phyloP scores from a whole-genome alignment of 2,329 filamentous ascomycete species.

The Clonostachys rosea region DNA sequence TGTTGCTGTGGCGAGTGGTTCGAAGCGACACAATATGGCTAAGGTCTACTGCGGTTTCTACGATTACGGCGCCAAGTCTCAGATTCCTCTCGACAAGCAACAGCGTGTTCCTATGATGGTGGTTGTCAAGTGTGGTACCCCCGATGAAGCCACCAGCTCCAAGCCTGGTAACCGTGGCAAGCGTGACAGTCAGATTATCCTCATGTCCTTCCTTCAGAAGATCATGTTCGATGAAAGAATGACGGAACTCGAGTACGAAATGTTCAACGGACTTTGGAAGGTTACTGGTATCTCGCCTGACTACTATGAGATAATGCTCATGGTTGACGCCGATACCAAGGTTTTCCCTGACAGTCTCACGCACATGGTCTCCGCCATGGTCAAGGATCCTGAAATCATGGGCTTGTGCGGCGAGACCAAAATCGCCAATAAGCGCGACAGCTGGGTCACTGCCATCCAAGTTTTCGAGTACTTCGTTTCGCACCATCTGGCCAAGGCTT shows the following conservation, averaged over 20 bases:
- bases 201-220: slow-evolving; percentile 99
- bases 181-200: slow-evolving; percentile 96
- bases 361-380: slow-evolving; percentile 99
- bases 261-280: slow-evolving; percentile 99
- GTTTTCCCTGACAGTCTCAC: slow-evolving; percentile 98
- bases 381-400: slow-evolving; percentile 99
- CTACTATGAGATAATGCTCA: slow-evolving; percentile 96
- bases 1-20: slow-evolving; percentile 90
- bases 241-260: slow-evolving; percentile 98
- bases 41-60: slow-evolving; percentile 98
- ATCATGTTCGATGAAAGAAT: slow-evolving; percentile 99
- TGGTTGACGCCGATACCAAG: slow-evolving; percentile 99
- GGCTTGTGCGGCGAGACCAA: slow-evolving; percentile 98
- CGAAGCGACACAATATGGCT: slow-evolving; percentile 99
- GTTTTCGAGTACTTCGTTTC: slow-evolving; percentile 99
- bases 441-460: slow-evolving; percentile 96
- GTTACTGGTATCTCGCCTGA: slow-evolving; percentile 97
- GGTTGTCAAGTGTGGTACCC: slow-evolving; percentile 92
- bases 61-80: slow-evolving; percentile 81
- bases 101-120: slow-evolving; percentile 98
- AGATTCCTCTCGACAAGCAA: slow-evolving; percentile 80
- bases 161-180: slow-evolving; percentile 98
- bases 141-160: slow-evolving; percentile 71
- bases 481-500: slow-evolving; percentile 93
- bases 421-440: slow-evolving; percentile 95